These are phyloP conservation scores for Pistacia vera DNA, from an alignment of 345 rosid species.

Conservation along the genomic window DNA sequence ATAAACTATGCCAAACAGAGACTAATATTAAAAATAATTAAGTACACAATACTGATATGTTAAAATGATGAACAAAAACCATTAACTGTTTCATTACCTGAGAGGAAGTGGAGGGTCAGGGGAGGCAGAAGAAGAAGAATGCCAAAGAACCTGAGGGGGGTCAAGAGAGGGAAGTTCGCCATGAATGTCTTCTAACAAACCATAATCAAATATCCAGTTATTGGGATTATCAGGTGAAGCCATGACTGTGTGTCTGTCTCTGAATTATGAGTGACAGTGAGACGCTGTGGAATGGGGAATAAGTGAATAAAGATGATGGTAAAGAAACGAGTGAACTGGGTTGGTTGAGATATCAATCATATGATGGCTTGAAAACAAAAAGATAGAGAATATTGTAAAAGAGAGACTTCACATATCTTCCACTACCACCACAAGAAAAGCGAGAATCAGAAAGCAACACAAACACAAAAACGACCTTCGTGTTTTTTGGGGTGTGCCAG, in stretches of 20 bases:
- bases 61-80: too few species aligned
- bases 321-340: conserved; percentile 18
- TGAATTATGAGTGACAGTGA: not conserved
- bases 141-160: conserved; percentile 32
- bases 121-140: conserved; percentile 34
- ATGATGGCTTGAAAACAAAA: not conserved
- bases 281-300: not conserved
- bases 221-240: conserved; percentile 34
- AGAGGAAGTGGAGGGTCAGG: conserved; percentile 19
- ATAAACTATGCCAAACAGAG: too few species aligned
- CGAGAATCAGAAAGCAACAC: not conserved
- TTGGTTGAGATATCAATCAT: conserved; percentile 9
- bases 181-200: conserved; percentile 41
- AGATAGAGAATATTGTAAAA: conserved; percentile 19
- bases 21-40: not conserved
- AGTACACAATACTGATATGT: not conserved
- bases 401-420: conserved; percentile 15
- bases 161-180: conserved; percentile 44
- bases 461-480: not conserved
- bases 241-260: conserved; percentile 21
- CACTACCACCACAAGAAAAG: conserved; percentile 24
- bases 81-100: conserved; percentile 20
- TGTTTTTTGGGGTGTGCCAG: too few species aligned
- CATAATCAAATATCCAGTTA: conserved; percentile 45
- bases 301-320: not conserved